These are phyloP conservation scores for Diaporthe helianthi DNA, from an alignment of 2,329 filamentous ascomycete species.

Conservation along the genomic window DNA sequence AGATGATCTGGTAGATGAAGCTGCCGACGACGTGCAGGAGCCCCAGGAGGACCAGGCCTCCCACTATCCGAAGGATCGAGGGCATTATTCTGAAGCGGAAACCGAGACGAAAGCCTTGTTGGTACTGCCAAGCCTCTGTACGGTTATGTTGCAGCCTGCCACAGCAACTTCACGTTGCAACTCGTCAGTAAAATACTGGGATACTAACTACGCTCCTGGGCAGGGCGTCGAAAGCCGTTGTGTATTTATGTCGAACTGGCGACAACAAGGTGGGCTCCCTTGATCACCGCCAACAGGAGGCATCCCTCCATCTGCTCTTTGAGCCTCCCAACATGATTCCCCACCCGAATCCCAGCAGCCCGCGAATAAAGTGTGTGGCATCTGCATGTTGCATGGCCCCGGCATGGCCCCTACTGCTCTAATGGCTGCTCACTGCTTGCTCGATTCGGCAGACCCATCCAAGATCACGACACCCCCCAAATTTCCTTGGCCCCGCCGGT, in stretches of 20 bases:
- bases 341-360: neutral
- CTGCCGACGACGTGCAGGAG: constrained; percentile 30
- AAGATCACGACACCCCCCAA: constrained; percentile 13
- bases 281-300: neutral
- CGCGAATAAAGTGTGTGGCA: constrained; percentile 10
- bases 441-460: constrained; percentile 11
- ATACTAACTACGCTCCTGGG: neutral
- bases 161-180: neutral
- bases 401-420: neutral
- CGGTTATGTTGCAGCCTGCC: neutral
- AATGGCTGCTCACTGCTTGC: neutral
- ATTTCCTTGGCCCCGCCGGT: constrained; percentile 2
- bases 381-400: constrained; percentile 7
- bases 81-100: neutral
- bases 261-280: neutral
- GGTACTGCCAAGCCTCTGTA: neutral
- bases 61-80: constrained; percentile 5
- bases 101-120: neutral
- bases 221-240: neutral
- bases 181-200: neutral
- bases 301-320: neutral
- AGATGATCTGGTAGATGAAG: constrained; percentile 54
- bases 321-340: neutral
- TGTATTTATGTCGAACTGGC: constrained; percentile 10
- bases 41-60: constrained; percentile 3